Base-by-base conservation (phyloP, 192 early-diverging fungal species). In the Coemansia sp. region DNA sequence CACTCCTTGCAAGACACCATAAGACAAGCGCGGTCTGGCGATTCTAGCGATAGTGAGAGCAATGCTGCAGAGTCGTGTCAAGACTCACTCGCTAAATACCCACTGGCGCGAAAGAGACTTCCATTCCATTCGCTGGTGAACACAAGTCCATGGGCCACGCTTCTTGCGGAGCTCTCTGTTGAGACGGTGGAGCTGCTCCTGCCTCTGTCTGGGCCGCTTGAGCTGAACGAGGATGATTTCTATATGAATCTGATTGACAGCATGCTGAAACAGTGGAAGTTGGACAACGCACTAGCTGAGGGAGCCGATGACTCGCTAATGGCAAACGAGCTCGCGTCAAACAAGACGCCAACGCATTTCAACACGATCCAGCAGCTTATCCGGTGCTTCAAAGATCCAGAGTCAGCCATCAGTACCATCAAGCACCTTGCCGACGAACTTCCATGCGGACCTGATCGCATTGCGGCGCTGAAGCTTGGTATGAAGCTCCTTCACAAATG, bases 241-340 rank as follows among this genome's bases (percentile, higher is more conserved):
- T 89, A 87, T 74, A 77, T 84, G 54, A 73, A 82, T 22, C 75
- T 89, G 33, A 76, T 91, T 48, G 83, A 91, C 32, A 70, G 81
- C 32, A 73, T 84, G 50, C 67, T 86, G 10, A 56, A 69, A 49
- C 60, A 67, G 56, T 75, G 85, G 71, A 63, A 70, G 22, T 3
- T 33, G 19, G 52, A 49, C 32, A 43, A 67, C 14, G 46, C 52
- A 17, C 50, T 49, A 9, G 23, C 32, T 2, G 62, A 35, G 34
- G 41, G 13, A n/a, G 22, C 35, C 11, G 40, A 23, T 9, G 50
- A 34, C 22, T 33, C 63, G 10, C 11, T 43, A 0, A 52, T 52
- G 13, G 65, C 71, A 3, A 65, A 63, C 41, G 63, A 67, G 54
- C 67, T 61, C 23, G 73, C 71, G 7, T 33, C 60, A 33, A 74